Evolutionary conservation across 1,284 basidiomycete species (phyloP), one percentile per base, ranked within the genome.

Genomic region (Porodaedalea pini): DNA sequence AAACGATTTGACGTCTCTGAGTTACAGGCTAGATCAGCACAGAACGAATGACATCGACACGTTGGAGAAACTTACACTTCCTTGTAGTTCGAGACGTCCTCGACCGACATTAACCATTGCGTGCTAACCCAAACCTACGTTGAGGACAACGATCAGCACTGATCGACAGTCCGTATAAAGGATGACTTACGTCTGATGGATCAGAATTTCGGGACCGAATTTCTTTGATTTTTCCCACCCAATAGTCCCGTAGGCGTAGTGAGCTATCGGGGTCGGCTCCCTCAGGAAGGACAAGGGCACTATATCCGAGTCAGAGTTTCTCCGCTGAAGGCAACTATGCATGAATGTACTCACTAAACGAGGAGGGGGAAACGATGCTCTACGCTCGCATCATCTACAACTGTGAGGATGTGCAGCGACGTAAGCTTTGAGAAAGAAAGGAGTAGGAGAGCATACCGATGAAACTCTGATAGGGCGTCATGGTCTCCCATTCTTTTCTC

Each of bases 161-260:
- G 6, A 34, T 6, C 32, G 32, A 6, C 13, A 34, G 32, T 34
- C 32, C 32, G 6, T 49, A 15, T 13, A 31, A 27, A 36, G 8
- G 8, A 11, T 21, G n/a, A 48, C 32, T 25, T 13, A 60, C 59
- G 23, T 60, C 59, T 10, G 55, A 19, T 8, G 29, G 27, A 31
- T 60, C 59, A n/a, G 40, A 23, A 41, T 43, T 23, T 10, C 55
- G 19, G 4, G 49, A 49, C 8, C 59, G 54, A 17, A 60, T 54
- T 15, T 57, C 59, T 34, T 52, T 52, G 6, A 60, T 60, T 32
- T 57, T 57, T n/a, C 59, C 59, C 10, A 60, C 51, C 59, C 59
- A 60, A 27, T 57, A 52, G 17, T 57, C 51, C 2, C 49, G 53
- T 10, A 40, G 10, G 41, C 25, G 29, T 17, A 55, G 19, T 8